A percentile compares a stretch with the other conserved stretches of the same genome.
These are phyloP conservation scores for Ustilago curta DNA, from an alignment of 1,284 basidiomycete species.

Conservation along the genomic window DNA sequence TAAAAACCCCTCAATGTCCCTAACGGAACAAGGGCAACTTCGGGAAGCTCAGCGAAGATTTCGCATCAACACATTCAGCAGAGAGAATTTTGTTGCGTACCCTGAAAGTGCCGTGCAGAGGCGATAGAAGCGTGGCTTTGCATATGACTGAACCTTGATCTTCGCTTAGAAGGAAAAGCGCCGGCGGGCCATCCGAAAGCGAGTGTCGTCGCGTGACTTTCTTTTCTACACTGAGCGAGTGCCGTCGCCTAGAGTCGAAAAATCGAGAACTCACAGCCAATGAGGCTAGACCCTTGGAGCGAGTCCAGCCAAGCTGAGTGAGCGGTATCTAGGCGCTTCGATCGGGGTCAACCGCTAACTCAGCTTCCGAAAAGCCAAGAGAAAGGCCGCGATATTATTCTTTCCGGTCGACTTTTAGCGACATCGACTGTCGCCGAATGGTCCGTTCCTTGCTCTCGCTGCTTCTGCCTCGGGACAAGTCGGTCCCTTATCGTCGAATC, in stretches of 20 bases:
- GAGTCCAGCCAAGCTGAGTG: neutral
- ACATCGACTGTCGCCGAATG: too few relatives aligned
- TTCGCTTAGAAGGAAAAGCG: neutral
- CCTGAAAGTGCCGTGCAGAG: neutral
- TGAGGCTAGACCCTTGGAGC: neutral
- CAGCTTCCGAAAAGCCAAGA: neutral
- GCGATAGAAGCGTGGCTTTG: neutral
- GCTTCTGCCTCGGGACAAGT: neutral
- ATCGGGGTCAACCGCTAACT: neutral
- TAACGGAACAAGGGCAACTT: neutral
- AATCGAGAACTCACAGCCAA: neutral
- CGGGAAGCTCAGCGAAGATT: neutral
- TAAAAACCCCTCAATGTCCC: too few relatives aligned
- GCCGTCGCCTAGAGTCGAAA: neutral
- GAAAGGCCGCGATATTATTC: too few relatives aligned
- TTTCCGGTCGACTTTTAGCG: too few relatives aligned
- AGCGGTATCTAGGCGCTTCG: conserved; percentile 7
- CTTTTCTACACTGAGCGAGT: too few relatives aligned
- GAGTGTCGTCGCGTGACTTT: conserved; percentile 3
- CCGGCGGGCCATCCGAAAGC: conserved; percentile 1
- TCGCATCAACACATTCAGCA: neutral
- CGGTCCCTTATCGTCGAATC: conserved; percentile 5
- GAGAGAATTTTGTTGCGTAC: neutral
- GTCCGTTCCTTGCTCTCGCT: neutral
- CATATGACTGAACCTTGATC: neutral